phyloP scores from a whole-genome alignment of 495 filamentous ascomycete species.

The Podospora didyma region DNA sequence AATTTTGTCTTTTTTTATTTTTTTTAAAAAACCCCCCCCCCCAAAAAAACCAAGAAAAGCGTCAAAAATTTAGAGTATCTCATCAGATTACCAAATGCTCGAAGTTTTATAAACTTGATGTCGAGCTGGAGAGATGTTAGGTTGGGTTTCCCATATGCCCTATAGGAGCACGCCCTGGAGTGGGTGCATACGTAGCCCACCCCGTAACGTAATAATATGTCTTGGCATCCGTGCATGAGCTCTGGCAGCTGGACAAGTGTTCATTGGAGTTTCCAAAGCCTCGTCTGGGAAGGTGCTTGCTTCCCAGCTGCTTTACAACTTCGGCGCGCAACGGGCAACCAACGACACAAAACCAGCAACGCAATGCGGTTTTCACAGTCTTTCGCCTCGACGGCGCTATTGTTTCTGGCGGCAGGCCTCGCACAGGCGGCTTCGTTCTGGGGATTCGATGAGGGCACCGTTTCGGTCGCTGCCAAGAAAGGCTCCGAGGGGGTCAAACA shows the following conservation, averaged over 20 bases:
- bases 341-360: constrained; percentile 6
- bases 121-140: too few species aligned
- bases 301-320: background rate
- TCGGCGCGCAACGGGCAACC: background rate
- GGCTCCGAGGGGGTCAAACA: constrained; percentile 65
- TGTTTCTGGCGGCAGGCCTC: constrained; percentile 43
- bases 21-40: too few species aligned
- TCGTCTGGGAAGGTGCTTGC: constrained; percentile 12
- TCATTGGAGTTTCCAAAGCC: constrained; percentile 26
- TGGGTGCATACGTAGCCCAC: background rate
- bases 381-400: constrained; percentile 43
- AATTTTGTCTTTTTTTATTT: too few species aligned
- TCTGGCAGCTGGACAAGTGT: constrained; percentile 30
- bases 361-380: constrained; percentile 50
- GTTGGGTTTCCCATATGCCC: too few species aligned
- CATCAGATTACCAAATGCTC: too few species aligned
- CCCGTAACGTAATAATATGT: constrained; percentile 3
- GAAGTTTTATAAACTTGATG: too few species aligned
- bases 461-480: constrained; percentile 69
- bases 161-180: background rate
- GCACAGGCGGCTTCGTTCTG: constrained; percentile 68
- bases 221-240: constrained; percentile 18
- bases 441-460: constrained; percentile 80
- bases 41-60: too few species aligned
- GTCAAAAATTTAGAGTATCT: too few species aligned